These are phyloP conservation scores for Verticillium dahliae DNA, from an alignment of 2,329 filamentous ascomycete genomes.

Conservation along the genomic window DNA sequence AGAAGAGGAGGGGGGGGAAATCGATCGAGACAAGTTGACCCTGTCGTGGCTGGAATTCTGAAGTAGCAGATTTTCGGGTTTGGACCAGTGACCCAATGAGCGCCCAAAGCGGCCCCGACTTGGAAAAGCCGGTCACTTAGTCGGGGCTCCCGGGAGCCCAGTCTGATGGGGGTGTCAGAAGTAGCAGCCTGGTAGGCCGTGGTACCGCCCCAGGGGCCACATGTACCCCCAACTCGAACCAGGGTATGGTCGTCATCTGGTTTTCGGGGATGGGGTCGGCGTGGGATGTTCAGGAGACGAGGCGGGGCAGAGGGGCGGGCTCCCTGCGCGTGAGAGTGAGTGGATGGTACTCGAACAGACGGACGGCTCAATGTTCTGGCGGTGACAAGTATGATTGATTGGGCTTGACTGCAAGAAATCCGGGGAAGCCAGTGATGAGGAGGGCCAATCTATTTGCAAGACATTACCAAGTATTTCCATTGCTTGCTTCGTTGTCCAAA, in stretches of 20 bases:
- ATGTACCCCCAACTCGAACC: neutral
- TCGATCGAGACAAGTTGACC: neutral
- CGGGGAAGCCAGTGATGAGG: neutral
- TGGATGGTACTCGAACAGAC: too few relatives aligned
- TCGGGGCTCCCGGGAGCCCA: slow-evolving; percentile 2
- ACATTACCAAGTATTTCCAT: neutral
- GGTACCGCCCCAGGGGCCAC: neutral
- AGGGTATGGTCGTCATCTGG: neutral
- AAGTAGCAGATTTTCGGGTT: neutral
- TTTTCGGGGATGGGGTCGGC: neutral
- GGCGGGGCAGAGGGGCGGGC: neutral
- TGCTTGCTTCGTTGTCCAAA: neutral
- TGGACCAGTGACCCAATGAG: slow-evolving; percentile 4
- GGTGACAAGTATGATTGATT: neutral
- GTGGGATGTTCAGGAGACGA: neutral
- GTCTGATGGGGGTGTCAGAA: slow-evolving; percentile 4
- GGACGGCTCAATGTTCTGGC: neutral
- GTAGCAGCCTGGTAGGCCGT: neutral
- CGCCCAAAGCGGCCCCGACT: neutral
- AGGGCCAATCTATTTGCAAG: neutral
- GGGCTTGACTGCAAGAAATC: neutral
- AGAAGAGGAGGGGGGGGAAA: neutral
- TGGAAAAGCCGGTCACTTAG: slow-evolving; percentile 10
- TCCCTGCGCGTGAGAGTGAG: neutral
- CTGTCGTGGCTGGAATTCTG: neutral